Base-by-base conservation (phyloP, 75 land plant genomes). In the Azolla pinnata region DNA sequence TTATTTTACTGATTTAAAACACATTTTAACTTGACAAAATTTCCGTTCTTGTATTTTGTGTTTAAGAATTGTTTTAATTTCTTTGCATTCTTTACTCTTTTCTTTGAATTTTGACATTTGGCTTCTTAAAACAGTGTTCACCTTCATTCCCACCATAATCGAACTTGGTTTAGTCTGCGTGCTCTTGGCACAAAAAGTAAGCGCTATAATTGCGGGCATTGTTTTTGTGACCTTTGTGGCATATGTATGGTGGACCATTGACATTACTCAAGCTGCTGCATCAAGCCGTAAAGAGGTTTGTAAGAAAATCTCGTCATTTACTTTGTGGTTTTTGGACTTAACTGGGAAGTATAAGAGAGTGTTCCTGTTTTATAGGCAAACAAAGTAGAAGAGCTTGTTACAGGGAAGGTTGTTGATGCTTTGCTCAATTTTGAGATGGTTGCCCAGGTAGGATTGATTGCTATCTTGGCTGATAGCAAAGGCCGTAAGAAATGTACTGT, bases 381-480 rank as follows among this genome's bases (percentile, higher is more conserved):
- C 62, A 74, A 74, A 48, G 38, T 68, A 29, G 76, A 74, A 34
- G 73, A 74, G 38, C 54, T 57, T 25, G 74, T 73, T 30, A 60
- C 76, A 16, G 76, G 76, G 20, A 74, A 74, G 56, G 76, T 75
- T 1, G 73, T 74, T 31, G 76, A 74, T 74, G 73, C 76, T 18
- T 47, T 74, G 31, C 74, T 74, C 21, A 74, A 74, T 49, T 74
- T 66, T 40, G 76, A 74, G 29, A 74, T 75, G 27, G 76, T 74
- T 55, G 76, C 72, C 20, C 76, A 74, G 76, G 76, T 74, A 44
- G 17, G 18, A 51, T 70, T 59, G 40, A 35, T n/a, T n/a, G n/a
- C n/a, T n/a, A n/a, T n/a, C n/a, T n/a, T n/a, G n/a, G n/a, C n/a
- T n/a, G n/a, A n/a, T n/a, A n/a, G n/a, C n/a, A n/a, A n/a, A n/a